A percentile compares a stretch with the other conserved stretches of the same genome.
Conservation (phyloP, 106 monocot species). For the Platanthera zijinensis region DNA sequence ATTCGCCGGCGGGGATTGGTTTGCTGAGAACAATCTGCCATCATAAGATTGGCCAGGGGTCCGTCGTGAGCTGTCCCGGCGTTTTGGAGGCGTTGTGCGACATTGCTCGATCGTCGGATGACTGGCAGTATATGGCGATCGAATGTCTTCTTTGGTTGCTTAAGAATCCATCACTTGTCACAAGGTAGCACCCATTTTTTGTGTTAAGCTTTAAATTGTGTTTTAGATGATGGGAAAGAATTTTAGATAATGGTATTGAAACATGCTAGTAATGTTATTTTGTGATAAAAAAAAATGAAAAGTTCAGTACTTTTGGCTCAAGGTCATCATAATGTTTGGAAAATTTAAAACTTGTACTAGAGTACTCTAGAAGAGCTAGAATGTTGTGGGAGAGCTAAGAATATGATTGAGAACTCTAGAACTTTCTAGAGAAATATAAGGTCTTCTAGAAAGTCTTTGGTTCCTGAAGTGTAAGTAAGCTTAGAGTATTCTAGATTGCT, state of each 20-base stretch:
- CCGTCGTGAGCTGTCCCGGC: constrained; percentile 52
- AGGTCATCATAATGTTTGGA: too few species aligned
- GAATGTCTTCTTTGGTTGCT: constrained; percentile 94
- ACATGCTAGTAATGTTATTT: neutral
- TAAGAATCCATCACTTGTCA: constrained; percentile 68
- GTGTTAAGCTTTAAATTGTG: neutral
- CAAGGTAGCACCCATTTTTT: constrained; percentile 40
- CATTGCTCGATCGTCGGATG: constrained; percentile 92
- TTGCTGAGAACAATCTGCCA: constrained; percentile 89
- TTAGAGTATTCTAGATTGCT: too few species aligned
- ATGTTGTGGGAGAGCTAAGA: too few species aligned
- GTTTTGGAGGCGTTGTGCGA: constrained; percentile 81
- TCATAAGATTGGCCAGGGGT: constrained; percentile 70
- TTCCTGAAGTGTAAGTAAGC: too few species aligned
- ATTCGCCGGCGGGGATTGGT: constrained; percentile 96
- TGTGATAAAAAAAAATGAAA: too few species aligned
- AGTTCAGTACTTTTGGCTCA: too few species aligned
- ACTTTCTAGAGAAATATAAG: too few species aligned
- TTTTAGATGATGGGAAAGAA: neutral
- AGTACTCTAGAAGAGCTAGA: too few species aligned
- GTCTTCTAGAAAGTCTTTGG: too few species aligned
- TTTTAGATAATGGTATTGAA: neutral
- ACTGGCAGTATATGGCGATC: constrained; percentile 99
- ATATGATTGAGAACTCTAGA: too few species aligned
- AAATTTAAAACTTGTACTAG: too few species aligned